A percentile compares a stretch with the other conserved stretches of the same genome.
Conservation (phyloP, 495 filamentous ascomycete species). For the Aspergillus hancockii region DNA sequence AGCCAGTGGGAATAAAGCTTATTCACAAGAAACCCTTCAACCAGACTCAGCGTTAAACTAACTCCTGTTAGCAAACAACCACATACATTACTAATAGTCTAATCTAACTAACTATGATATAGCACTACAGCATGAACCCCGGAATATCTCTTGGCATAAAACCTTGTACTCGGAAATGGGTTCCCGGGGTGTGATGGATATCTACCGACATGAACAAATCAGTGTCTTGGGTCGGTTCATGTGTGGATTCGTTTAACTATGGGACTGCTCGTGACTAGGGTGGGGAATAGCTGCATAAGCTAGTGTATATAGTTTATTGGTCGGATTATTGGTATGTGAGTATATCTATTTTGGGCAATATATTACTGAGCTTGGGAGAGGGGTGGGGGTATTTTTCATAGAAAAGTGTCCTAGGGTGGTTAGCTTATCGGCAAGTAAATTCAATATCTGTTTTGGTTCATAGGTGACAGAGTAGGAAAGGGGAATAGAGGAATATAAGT, state of each 20-base stretch:
- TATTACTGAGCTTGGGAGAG: no score
- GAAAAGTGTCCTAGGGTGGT: no score
- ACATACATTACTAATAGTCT: neutral
- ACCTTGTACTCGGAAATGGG: slow-evolving; percentile 8
- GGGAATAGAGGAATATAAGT: no score
- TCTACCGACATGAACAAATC: neutral
- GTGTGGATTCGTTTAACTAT: neutral
- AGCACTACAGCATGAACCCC: neutral
- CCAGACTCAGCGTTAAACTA: neutral
- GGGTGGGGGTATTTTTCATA: no score
- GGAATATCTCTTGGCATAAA: neutral
- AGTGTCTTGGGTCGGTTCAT: neutral
- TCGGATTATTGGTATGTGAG: no score
- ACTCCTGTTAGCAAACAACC: neutral
- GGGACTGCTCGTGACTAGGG: neutral
- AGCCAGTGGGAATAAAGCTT: no score
- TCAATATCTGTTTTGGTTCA: no score
- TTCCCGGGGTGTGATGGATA: slow-evolving; percentile 3
- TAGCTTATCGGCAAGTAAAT: no score
- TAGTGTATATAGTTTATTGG: neutral
- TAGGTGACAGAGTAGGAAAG: no score
- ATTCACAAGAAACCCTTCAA: neutral
- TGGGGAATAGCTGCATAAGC: neutral
- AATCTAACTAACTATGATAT: neutral
- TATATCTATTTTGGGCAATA: no score